A percentile compares a stretch with the other conserved stretches of the same genome.
Evolutionary conservation across 179 eudicot genomes (phyloP).

Genomic region (Silene noctiflora): DNA sequence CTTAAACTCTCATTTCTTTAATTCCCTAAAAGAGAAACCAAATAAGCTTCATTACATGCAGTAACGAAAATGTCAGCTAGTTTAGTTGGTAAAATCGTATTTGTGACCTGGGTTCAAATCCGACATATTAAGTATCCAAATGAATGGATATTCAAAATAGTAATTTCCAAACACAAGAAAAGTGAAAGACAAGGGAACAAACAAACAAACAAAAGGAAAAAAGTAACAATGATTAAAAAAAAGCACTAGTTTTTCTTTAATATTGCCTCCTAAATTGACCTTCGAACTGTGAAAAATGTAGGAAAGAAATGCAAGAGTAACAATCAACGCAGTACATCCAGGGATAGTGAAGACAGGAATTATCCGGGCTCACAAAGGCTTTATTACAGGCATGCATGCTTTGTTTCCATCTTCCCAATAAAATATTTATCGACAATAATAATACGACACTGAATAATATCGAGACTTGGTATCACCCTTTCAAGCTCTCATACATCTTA

Average conservation of each 20-base stretch:
- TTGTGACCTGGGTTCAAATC: too few relatives aligned
- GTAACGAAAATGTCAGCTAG: too few relatives aligned
- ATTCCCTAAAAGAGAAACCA: too few relatives aligned
- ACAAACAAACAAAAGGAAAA: neutral
- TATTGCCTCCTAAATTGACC: constrained; percentile 8
- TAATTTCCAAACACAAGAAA: neutral
- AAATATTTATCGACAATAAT: neutral
- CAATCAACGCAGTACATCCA: constrained; percentile 87
- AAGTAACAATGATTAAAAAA: constrained; percentile 20
- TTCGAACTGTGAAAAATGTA: constrained; percentile 24
- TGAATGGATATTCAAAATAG: neutral
- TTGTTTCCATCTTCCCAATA: neutral
- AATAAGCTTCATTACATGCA: too few relatives aligned
- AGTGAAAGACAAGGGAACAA: constrained; percentile 8
- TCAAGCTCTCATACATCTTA: too few relatives aligned
- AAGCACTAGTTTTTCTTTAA: neutral
- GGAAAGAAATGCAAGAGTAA: constrained; percentile 77
- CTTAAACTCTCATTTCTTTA: neutral
- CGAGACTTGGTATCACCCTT: neutral
- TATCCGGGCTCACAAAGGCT: constrained; percentile 80
- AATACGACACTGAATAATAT: too few relatives aligned
- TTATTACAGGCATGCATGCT: constrained; percentile 87
- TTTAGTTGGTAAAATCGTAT: too few relatives aligned
- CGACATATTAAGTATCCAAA: too few relatives aligned
- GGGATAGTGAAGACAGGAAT: constrained; percentile 97